These are phyloP conservation scores for Ophiostoma himal-ulmi DNA, from an alignment of 2,329 filamentous ascomycete species.

Conservation along the genomic window DNA sequence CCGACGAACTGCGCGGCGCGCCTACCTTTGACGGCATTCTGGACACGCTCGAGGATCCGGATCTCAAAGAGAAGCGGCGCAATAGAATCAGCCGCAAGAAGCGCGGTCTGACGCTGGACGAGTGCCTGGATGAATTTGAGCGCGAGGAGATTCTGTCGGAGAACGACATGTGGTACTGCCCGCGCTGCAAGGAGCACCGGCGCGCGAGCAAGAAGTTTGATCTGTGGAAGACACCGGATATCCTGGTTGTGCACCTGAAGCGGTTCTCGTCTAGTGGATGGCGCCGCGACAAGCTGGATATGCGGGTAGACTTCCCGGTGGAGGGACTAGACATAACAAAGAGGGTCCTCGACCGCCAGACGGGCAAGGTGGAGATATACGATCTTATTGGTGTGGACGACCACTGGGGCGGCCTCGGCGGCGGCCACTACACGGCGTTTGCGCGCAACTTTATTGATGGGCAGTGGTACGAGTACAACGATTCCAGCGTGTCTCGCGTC, in stretches of 20 bases:
- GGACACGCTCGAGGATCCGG: slow-evolving; percentile 48
- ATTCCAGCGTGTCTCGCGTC: slow-evolving; percentile 63
- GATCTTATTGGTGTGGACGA: slow-evolving; percentile 95
- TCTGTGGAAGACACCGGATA: slow-evolving; percentile 93
- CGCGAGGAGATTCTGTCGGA: slow-evolving; percentile 90
- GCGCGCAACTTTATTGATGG: slow-evolving; percentile 86
- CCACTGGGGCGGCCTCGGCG: slow-evolving; percentile 87
- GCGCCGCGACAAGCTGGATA: slow-evolving; percentile 85
- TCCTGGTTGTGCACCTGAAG: slow-evolving; percentile 91
- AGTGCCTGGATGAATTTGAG: slow-evolving; percentile 91
- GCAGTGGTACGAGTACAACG: slow-evolving; percentile 95
- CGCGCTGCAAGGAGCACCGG: slow-evolving; percentile 86
- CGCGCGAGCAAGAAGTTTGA: slow-evolving; percentile 95
- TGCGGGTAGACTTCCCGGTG: slow-evolving; percentile 84
- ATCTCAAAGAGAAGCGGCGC: slow-evolving; percentile 58
- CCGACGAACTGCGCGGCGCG: slow-evolving; percentile 51
- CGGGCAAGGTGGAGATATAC: slow-evolving; percentile 77
- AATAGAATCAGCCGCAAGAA: slow-evolving; percentile 61
- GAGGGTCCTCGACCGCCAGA: slow-evolving; percentile 72
- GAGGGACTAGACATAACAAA: slow-evolving; percentile 76
- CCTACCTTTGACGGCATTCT: slow-evolving; percentile 46
- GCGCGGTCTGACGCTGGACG: slow-evolving; percentile 74
- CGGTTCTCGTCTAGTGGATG: slow-evolving; percentile 81
- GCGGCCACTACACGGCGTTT: slow-evolving; percentile 92
- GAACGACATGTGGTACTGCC: slow-evolving; percentile 96